Evolutionary conservation across 148 eudicot species (phyloP), one percentile per base, ranked within the genome.

Genomic region (Rhododendron mucronatum): DNA sequence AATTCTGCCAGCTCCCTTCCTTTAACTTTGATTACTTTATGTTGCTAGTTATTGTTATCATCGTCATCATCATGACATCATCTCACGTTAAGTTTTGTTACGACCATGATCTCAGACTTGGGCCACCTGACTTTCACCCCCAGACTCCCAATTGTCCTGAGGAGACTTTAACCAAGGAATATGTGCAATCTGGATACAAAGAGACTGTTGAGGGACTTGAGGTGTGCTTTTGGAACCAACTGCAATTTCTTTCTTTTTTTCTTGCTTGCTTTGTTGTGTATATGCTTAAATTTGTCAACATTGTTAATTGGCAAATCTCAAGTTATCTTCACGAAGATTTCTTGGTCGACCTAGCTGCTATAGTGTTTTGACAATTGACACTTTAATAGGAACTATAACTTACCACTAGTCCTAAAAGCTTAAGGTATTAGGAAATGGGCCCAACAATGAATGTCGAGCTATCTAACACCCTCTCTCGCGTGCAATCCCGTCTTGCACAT

Each of bases 181-280:
- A 95, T 91, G 98, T 90, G 88, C 96, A 89, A 88, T 86, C 92
- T 86, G 99, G 99, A 85, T 97, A 97, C 93, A 91, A 90, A 91
- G 99, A 97, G 92, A 94, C 96, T 69, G 95, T 94, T 89, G 99
- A 97, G 89, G 99, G 99, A 84, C 94, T 97, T 82, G 99, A 97
- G 99, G 99, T 97, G 88, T 83, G 55, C 41, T 71, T 78, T 80
- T 78, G 55, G 81, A 50, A 84, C 69, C 57, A 74, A 85, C 45
- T 77, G 33, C 82, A 65, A 28, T 76, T 57, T 82, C 57, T 86
- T 87, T 26, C 30, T 47, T n/a, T 28, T 11, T 74, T 75, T 18
- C 15, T 39, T 7, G 44, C 20, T 30, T 7, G 44, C 30, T 80
- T 8, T n/a, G 33, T 37, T 21, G 71, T 18, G 20, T 21, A 37